Percentiles rank a stretch among this genome's conserved stretches.
Evolutionary conservation across 176 grass and related monocot genomes (phyloP).

Genomic region (Triticum timopheevii): DNA sequence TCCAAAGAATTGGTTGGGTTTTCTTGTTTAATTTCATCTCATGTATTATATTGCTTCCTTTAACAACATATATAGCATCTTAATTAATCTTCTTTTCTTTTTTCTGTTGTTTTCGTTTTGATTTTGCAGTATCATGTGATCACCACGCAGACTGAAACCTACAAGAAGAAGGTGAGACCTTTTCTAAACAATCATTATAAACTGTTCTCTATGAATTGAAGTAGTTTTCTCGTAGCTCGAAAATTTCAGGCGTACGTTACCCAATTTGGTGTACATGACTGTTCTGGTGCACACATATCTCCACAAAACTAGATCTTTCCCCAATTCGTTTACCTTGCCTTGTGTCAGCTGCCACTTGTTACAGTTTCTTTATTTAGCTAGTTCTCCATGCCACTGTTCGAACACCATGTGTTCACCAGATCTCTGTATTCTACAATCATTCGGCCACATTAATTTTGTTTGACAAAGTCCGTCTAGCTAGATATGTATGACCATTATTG

Average conservation of each 20-base stretch:
- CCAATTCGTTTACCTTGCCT: neutral
- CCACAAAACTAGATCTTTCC: neutral
- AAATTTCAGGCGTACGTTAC: neutral
- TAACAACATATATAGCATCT: neutral
- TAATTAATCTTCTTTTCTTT: neutral
- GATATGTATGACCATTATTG: neutral
- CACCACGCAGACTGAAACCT: slow-evolving; percentile 83
- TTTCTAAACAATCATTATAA: neutral
- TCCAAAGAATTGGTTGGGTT: neutral
- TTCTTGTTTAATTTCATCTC: neutral
- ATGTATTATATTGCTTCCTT: neutral
- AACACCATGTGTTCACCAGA: neutral
- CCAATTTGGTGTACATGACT: neutral
- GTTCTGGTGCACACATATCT: neutral
- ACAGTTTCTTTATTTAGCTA: slow-evolving; percentile 6
- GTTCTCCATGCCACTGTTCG: neutral
- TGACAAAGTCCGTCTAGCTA: neutral
- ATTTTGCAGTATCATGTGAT: slow-evolving; percentile 83
- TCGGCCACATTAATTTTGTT: neutral
- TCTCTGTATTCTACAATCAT: neutral
- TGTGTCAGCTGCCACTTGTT: neutral
- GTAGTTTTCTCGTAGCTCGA: neutral
- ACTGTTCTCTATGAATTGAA: neutral
- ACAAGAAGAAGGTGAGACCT: slow-evolving; percentile 83
- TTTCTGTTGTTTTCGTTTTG: neutral